Percentiles rank a stretch among this genome's conserved stretches.
phyloP scores from a whole-genome alignment of 345 rosid genomes.

The Kernera saxatilis region DNA sequence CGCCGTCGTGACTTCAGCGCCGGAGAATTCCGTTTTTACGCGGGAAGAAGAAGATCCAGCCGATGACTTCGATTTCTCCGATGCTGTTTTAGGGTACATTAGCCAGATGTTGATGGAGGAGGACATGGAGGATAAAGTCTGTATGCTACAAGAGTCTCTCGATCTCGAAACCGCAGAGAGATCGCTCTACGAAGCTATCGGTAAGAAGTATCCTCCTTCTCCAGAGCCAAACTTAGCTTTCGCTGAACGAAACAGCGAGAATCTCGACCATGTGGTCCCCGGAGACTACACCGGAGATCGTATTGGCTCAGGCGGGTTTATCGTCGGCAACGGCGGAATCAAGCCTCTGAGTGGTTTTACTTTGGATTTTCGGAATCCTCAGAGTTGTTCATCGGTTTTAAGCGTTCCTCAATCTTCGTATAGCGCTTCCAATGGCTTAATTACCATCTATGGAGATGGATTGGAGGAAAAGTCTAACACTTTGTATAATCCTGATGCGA shows the following conservation, averaged over 20 bases:
- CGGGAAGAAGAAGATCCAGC: constrained; percentile 45
- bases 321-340: constrained; percentile 13
- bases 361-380: constrained; percentile 27
- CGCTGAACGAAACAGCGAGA: constrained; percentile 18
- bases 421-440: constrained; percentile 41
- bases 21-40: constrained; percentile 3
- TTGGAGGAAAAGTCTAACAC: constrained; percentile 47
- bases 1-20: background rate
- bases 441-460: constrained; percentile 37
- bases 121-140: constrained; percentile 69
- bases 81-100: constrained; percentile 70
- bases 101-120: constrained; percentile 87
- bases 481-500: constrained; percentile 34
- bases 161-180: constrained; percentile 89
- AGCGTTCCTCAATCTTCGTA: constrained; percentile 43
- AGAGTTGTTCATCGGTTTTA: constrained; percentile 21
- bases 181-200: constrained; percentile 82
- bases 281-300: constrained; percentile 22
- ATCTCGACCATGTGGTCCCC: constrained; percentile 31
- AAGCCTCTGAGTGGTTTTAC: constrained; percentile 31
- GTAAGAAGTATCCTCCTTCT: constrained; percentile 89
- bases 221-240: constrained; percentile 38
- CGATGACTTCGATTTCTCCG: constrained; percentile 85
- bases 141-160: constrained; percentile 80
- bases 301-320: constrained; percentile 10